Evolutionary conservation across 495 filamentous ascomycete species (phyloP).

Genomic region (Saxispiralis lemnorum): DNA sequence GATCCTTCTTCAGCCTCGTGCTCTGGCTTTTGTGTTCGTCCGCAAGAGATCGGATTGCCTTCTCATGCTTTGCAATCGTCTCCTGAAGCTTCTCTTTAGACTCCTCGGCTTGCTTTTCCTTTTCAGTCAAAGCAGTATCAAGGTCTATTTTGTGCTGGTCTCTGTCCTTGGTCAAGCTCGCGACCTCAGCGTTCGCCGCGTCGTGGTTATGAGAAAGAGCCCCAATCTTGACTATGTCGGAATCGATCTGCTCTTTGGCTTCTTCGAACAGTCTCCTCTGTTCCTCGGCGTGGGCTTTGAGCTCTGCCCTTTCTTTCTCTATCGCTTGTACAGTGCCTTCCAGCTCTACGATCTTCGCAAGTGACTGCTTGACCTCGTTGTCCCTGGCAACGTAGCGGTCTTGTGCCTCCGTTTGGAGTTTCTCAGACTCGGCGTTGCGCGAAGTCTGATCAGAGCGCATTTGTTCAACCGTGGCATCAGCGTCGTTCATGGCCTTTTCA

Average conservation of each 20-base stretch:
- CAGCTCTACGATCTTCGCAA: constrained; percentile 1
- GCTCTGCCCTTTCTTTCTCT: neutral
- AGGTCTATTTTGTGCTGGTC: neutral
- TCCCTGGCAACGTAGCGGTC: neutral
- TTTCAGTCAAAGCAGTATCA: neutral
- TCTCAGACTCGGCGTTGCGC: neutral
- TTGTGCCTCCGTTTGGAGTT: neutral
- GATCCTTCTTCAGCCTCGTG: neutral
- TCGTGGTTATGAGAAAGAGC: neutral
- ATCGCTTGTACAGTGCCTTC: neutral
- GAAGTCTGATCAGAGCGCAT: neutral
- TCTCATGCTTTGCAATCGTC: neutral
- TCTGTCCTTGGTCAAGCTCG: neutral
- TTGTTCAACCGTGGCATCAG: neutral
- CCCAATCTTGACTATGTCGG: neutral
- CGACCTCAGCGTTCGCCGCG: neutral
- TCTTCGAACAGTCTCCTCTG: constrained; percentile 3
- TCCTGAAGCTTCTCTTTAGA: neutral
- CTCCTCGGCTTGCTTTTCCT: neutral
- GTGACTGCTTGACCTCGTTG: neutral
- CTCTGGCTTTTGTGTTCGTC: neutral
- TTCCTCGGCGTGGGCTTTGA: neutral
- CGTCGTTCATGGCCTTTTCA: neutral
- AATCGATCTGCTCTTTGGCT: constrained; percentile 2
- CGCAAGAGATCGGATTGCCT: neutral